Evolutionary conservation across 1,139 yeast genomes (phyloP).

Genomic region (Kodamaea alishanica): DNA sequence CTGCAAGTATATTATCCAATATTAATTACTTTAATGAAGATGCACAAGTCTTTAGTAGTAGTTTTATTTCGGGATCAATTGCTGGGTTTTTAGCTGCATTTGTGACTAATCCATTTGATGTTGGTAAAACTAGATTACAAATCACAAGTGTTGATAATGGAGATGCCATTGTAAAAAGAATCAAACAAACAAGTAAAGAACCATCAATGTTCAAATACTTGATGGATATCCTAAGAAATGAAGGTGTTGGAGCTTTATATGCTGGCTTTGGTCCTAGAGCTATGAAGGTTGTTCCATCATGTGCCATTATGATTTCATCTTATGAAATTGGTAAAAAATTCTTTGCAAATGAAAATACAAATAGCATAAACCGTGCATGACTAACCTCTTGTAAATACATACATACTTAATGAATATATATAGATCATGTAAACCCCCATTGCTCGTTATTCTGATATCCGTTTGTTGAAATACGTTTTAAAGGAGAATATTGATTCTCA

Average conservation of each 20-base stretch:
- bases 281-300: conserved; percentile 90
- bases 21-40: conserved; percentile 27
- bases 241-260: conserved; percentile 75
- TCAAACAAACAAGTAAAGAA: conserved; percentile 13
- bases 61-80: conserved; percentile 79
- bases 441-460: conserved; percentile 3
- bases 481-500: too few relatives aligned
- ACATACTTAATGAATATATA: background rate
- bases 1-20: conserved; percentile 26
- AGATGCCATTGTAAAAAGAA: conserved; percentile 13
- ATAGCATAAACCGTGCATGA: background rate
- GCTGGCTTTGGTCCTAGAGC: conserved; percentile 85
- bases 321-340: conserved; percentile 84
- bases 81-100: conserved; percentile 87
- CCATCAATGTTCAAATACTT: conserved; percentile 65
- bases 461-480: too few relatives aligned
- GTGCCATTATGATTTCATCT: conserved; percentile 97
- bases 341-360: conserved; percentile 30
- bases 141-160: conserved; percentile 39
- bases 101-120: conserved; percentile 91
- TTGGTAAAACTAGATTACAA: conserved; percentile 91
- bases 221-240: conserved; percentile 56
- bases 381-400: background rate
- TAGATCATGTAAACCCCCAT: conserved; percentile 2
- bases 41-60: conserved; percentile 59